Evolutionary conservation across 176 grass and related monocot genomes (phyloP).

Genomic region (Bothriochloa decipiens): DNA sequence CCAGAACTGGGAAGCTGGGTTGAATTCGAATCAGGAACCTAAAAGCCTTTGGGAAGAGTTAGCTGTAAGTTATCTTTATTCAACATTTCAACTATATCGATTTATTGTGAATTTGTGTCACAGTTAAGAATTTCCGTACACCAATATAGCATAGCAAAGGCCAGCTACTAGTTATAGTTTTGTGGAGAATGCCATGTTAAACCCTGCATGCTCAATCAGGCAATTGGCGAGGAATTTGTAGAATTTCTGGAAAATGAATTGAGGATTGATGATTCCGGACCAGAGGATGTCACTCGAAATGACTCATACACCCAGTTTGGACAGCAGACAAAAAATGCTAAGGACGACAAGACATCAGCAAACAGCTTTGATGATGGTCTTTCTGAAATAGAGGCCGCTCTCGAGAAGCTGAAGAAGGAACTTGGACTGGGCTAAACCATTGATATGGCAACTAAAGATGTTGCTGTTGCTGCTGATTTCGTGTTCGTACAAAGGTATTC

Average conservation of each 20-base stretch:
- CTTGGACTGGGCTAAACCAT: constrained; percentile 60
- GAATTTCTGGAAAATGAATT: constrained; percentile 93
- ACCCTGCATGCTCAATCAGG: constrained; percentile 43
- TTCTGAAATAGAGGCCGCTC: constrained; percentile 81
- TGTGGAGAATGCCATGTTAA: not conserved
- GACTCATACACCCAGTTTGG: constrained; percentile 35
- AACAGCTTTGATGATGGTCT: constrained; percentile 56
- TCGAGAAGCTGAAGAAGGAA: constrained; percentile 91
- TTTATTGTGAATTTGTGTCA: no score
- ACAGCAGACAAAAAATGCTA: constrained; percentile 26
- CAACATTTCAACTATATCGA: not conserved
- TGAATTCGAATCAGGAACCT: constrained; percentile 71
- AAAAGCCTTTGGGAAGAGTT: constrained; percentile 93
- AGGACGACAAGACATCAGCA: constrained; percentile 15
- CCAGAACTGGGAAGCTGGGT: constrained; percentile 82
- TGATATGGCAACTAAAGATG: not conserved
- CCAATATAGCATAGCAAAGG: not conserved
- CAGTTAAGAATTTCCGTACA: not conserved
- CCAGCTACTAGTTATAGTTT: not conserved
- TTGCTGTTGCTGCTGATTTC: not conserved
- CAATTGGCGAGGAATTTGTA: constrained; percentile 88
- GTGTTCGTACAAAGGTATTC: constrained; percentile 21
- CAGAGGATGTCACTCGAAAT: constrained; percentile 3
- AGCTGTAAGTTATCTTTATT: constrained; percentile 52
- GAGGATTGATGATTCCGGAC: constrained; percentile 52